Base-by-base conservation (phyloP, 768 basidiomycete species). In the Boletus vermiculosoides region DNA sequence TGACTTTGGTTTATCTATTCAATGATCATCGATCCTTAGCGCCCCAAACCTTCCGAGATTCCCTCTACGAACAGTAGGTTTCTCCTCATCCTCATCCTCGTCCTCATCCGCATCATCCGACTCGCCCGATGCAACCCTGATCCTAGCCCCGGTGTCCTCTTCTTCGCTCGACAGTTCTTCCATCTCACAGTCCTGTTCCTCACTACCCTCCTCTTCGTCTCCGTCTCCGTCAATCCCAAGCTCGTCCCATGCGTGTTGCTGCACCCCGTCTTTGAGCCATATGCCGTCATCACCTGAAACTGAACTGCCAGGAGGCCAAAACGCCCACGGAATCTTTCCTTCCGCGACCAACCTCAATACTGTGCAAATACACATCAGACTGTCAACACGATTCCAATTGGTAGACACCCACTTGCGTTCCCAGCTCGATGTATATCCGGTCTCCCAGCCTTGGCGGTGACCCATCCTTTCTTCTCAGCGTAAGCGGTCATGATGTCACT, bases 361-460 rank as follows among this genome's bases (percentile, higher is more conserved):
- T 95, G 54, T 15, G 5, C 50, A 9, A 39, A 44, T 23, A 50
- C 40, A 41, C 28, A 48, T 23, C 34, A 37, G 9, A 23, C 23
- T 16, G 30, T 57, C 56, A 58, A 55, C 10, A 33, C 18, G 15
- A 23, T n/a, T n/a, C 3, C 2, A 33, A 22, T 5, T 15, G 31
- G 33, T 20, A 55, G n/a, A 52, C 9, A 82, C 92, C 70, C 69
- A 94, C 94, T 86, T 12, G 86, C 84, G 69, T 95, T 95, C 33
- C 94, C 95, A 4, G 95, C 92, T 41, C 95, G 83, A 66, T 92
- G 87, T 23, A 90, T 76, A 73, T 98, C 95, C 3, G 94, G 88
- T 58, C 95, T 73, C 1, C 93, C 94, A 6, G 91, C 91, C 71
- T 94, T 90, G 11, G 95, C 94, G 33, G 95, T 98, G 41, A 94